Evolutionary conservation across 305 asterid genomes (phyloP).

Genomic region (Solanum hybrid): DNA sequence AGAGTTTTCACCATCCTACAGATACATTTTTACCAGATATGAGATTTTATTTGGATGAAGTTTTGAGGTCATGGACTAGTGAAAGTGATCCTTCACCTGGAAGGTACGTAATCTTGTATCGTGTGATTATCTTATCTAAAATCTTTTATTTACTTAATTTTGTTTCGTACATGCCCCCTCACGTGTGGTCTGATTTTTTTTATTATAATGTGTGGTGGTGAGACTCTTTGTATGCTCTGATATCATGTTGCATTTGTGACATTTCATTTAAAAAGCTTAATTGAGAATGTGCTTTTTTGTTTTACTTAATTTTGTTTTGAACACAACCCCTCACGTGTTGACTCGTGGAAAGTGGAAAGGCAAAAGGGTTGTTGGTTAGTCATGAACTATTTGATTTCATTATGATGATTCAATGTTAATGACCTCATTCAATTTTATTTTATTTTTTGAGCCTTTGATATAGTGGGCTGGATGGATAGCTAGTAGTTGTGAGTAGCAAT

Average conservation of each 20-base stretch:
- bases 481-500: not conserved
- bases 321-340: not conserved
- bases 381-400: accelerated
- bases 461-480: not conserved
- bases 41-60: slow-evolving; percentile 27
- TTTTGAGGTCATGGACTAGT: slow-evolving; percentile 51
- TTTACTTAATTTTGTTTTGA: not conserved
- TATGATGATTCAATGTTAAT: not conserved
- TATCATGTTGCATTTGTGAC: not conserved
- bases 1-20: slow-evolving; percentile 51
- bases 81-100: slow-evolving; percentile 59
- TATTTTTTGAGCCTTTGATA: not conserved
- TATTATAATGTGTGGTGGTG: not conserved
- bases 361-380: accelerated
- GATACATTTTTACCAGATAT: slow-evolving; percentile 60
- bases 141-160: not conserved
- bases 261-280: not conserved
- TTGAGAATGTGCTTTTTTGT: not conserved
- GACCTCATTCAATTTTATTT: not conserved
- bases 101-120: slow-evolving; percentile 3
- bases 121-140: not conserved
- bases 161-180: not conserved
- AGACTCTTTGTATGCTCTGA: not conserved
- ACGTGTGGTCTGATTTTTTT: not conserved
- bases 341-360: not conserved